Evolutionary conservation across 1,139 yeast species (phyloP), one percentile per base, ranked within the genome.

Genomic region (Ogataea hybrid): DNA sequence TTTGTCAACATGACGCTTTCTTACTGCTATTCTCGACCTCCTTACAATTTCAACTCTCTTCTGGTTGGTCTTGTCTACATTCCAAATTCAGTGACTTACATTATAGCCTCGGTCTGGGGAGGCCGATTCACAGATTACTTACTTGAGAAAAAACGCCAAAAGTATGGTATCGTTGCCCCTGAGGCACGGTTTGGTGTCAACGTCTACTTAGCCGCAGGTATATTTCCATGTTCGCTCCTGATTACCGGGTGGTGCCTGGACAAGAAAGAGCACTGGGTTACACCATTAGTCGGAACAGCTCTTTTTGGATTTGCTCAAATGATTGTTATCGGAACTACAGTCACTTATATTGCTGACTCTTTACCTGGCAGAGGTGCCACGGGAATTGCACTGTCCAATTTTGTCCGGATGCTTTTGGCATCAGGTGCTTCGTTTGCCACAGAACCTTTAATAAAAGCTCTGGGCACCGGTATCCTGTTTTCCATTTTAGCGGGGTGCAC

Each of bases 321-420:
- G 95, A 76, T 87, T 63, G 79, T 85, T 6, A 85, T 86, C 50
- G 94, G 95, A 1, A 79, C 87, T 7, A 82, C 89, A 0, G 78
- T 84, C 4, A 86, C 96, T 0, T 88, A 86, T 58, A 66, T 88
- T 45, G 90, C 88, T 2, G 96, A 88, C 59, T 79, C 89, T 0
- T 69, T 88, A 39, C 96, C 96, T 0, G 95, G 95, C 0, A 74
- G 83, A 54, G 95, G 96, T 29, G 90, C 95, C 5, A 84, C 95
- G 0, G 96, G 95, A 1, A 87, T 87, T 32, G 95, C 96, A 0
- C 62, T 88, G 43, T 87, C 85, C 56, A 88, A 87, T 56, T 71
- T 88, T 47, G 69, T 83, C 29, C 71, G 96, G 54, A 85, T 81
- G 70, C 67, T 79, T 1, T 67, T 85, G 49, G 95, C 95, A 0